Evolutionary conservation across 805 yeast genomes (phyloP), one percentile per base, ranked within the genome.

Genomic region (Wickerhamomyces sydowiorum): DNA sequence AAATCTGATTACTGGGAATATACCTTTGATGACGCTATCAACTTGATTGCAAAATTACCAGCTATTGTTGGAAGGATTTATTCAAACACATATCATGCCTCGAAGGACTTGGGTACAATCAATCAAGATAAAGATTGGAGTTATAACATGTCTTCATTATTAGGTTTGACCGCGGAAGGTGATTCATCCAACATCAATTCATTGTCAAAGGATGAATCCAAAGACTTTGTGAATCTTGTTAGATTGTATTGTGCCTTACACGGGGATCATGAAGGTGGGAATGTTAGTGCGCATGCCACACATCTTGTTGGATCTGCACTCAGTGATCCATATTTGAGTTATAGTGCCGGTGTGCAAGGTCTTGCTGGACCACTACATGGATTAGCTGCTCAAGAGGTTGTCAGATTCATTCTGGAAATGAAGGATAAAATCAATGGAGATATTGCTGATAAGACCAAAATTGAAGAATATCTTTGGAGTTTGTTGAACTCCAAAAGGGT

Each of bases 301-400:
- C 89, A 83, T 64, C 70, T 84, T 59, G 91, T 86, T 32, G 93
- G 93, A 39, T 80, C 88, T 28, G 90, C 95, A 18, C 69, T 85
- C 52, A 74, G 86, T 38, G 84, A 85, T 46, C 89, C 93, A 47
- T 82, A 69, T 69, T 69, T 85, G 54, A 78, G 88, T 37, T 80
- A 80, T 54, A 72, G 88, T 43, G 87, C 93, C 32, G 93, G 93
- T 52, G 70, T 85, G 51, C 78, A 80, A 64, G 95, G 95, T 55
- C 70, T 85, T 47, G 93, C 95, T 27, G 95, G 95, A 49, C 93
- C 95, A 45, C 70, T 85, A 54, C 95, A 85, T 65, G 93, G 93
- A 27, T 72, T 85, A 52, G 95, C 93, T 45, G 84, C 85, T 62
- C 95, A 85, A 66, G 93, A 85, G 66, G 93, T 85, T 42, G 79